phyloP scores from a whole-genome alignment of 352 stramenopile species.

The Saprolegnia parasitica region DNA sequence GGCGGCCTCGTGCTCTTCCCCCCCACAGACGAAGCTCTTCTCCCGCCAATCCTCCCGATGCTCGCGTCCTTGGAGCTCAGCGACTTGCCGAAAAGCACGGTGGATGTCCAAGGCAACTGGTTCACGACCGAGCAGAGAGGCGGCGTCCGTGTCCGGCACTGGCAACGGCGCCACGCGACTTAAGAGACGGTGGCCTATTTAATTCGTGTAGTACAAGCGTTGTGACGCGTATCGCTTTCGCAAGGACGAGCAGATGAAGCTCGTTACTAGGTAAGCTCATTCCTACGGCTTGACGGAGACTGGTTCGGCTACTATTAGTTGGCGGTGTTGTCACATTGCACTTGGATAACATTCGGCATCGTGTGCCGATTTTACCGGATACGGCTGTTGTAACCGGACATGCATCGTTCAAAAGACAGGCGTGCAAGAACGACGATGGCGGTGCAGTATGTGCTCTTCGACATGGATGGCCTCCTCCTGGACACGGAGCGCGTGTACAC shows the following conservation, averaged over 20 bases:
- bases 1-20: constrained; percentile 10
- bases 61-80: background rate
- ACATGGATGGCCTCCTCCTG: constrained; percentile 23
- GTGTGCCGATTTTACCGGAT: too few relatives aligned
- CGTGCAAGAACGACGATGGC: background rate
- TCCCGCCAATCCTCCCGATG: background rate
- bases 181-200: background rate
- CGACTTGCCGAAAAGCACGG: background rate
- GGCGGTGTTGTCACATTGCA: too few relatives aligned
- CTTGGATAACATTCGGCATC: background rate
- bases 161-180: background rate
- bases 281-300: too few relatives aligned
- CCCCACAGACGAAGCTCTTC: background rate
- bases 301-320: too few relatives aligned
- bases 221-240: background rate
- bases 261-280: too few relatives aligned
- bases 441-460: constrained; percentile 19
- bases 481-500: constrained; percentile 22
- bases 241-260: background rate
- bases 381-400: background rate
- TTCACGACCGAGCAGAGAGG: constrained; percentile 10
- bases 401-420: background rate
- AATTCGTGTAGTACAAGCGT: background rate
- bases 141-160: background rate
- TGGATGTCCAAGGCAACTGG: constrained; percentile 12